Evolutionary conservation across 768 basidiomycete genomes (phyloP).

Genomic region (Termitomyces bulborhizus): DNA sequence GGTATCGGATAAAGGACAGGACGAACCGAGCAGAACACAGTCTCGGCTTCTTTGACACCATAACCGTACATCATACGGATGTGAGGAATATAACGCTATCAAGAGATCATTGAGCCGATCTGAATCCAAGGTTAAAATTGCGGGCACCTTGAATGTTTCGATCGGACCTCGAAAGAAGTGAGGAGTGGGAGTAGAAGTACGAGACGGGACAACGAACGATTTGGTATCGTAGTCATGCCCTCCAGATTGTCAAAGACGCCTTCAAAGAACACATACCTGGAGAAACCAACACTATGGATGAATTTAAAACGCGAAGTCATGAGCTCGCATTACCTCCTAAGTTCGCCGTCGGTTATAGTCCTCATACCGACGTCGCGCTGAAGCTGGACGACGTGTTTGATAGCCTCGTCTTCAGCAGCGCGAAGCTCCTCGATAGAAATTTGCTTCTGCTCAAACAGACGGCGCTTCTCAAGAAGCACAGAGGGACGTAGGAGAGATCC

Average conservation of each 20-base stretch:
- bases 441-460: constrained; percentile 33
- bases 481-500: constrained; percentile 55
- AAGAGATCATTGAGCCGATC: not conserved
- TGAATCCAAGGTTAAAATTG: not conserved
- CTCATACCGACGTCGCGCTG: constrained; percentile 51
- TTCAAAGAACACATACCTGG: constrained; percentile 53
- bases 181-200: constrained; percentile 2
- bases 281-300: constrained; percentile 1
- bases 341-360: constrained; percentile 60
- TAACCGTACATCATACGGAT: constrained; percentile 33
- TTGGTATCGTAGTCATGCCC: constrained; percentile 51
- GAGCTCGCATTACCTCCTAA: constrained; percentile 25
- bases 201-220: constrained; percentile 27
- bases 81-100: constrained; percentile 42
- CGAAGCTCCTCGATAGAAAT: constrained; percentile 38
- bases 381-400: constrained; percentile 44
- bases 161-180: constrained; percentile 30
- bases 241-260: constrained; percentile 64
- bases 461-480: constrained; percentile 42
- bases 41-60: constrained; percentile 32
- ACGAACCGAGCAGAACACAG: constrained; percentile 38
- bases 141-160: constrained; percentile 43
- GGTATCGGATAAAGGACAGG: not conserved
- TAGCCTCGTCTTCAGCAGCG: constrained; percentile 45
- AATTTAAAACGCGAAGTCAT: not conserved